Evolutionary conservation across 805 yeast genomes (phyloP), one percentile per base, ranked within the genome.

Genomic region (Zygotorulaspora chibaensis): DNA sequence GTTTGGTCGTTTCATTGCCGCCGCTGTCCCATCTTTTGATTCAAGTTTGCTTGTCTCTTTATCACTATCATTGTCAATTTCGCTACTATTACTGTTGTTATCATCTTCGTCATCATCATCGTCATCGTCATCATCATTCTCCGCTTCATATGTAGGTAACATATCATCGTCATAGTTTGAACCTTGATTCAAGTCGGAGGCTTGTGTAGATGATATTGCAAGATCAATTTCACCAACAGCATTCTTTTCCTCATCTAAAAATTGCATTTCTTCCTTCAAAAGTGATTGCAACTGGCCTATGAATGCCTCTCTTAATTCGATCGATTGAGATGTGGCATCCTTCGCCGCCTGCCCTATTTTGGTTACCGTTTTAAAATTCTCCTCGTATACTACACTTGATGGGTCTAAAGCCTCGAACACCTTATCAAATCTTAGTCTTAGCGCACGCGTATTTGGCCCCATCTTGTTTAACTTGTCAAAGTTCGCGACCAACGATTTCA

Each of bases 111-210:
- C 52, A n/a, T 49, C 51, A 12, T 57, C 58, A 11, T 54, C 61
- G 16, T 55, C 58, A 18, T 54, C 58, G 35, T 54, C 57, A 37
- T 56, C 56, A 9, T 46, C 50, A 30, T 55, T 47, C 15, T 46
- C 48, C 12, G 40, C 51, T 38, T 62, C 67, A 43, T 65, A 63
- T 3, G 65, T 59, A 3, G 68, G 68, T 27, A 65, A 28, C 7
- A 58, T 40, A 37, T 56, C 56, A 7, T 47, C 46, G 13, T 55
- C 59, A 18, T 50, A 51, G 7, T 35, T 38, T 8, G 42, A 25
- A 10, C 37, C 34, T 9, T 43, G 42, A 7, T 42, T 40, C 3
- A 48, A 33, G 12, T 46, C 42, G 3, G 43, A 16, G 7, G 62
- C 65, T 35, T 59, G 58, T 27, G 57, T 63, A 3, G 66, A 54